Evolutionary conservation across 768 basidiomycete species (phyloP), one percentile per base, ranked within the genome.

Genomic region (Macrocybe gigantea): DNA sequence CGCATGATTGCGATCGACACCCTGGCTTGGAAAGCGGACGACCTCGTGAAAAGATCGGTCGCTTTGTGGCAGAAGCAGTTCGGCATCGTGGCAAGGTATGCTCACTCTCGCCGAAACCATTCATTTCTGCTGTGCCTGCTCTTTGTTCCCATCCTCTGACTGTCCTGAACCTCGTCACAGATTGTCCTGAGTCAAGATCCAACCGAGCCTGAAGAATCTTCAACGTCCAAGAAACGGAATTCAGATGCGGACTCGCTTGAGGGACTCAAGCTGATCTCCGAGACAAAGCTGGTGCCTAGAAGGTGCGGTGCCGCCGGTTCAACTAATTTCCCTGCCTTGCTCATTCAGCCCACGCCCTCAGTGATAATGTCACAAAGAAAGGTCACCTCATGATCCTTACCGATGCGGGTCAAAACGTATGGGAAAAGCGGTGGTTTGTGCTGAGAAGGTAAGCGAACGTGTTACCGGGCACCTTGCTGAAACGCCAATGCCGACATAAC

Each of bases 341-440:
- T 44, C 45, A 47, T 40, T 40, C 33, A 47, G 38, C n/a, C 29
- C 42, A 12, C 47, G 14, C 42, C 13, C 41, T 1, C 53, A 95
- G 93, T 54, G 87, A 93, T 60, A 79, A 77, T 11, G 78, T 83
- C 3, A 88, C 89, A 6, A 94, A 93, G 75, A 86, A 83, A 61
- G 95, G 95, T 7, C 70, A 85, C 59, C 69, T 98, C 44, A 68
- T 85, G 69, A 76, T 94, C 52, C 75, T 97, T 55, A 78, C 75
- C 29, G 85, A 98, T 61, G 89, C 93, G 8, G 79, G 77, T 38
- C 81, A 80, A 57, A 81, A 92, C 58, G 63, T 70, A 31, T 99
- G 96, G 96, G 79, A 81, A 57, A 80, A 77, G 60, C 72, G 83
- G 47, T 93, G 88, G 83, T 93, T 93, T 62, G 88, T 93, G 11